Conservation (phyloP, 441 rosid species). For the Biscutella laevigata region DNA sequence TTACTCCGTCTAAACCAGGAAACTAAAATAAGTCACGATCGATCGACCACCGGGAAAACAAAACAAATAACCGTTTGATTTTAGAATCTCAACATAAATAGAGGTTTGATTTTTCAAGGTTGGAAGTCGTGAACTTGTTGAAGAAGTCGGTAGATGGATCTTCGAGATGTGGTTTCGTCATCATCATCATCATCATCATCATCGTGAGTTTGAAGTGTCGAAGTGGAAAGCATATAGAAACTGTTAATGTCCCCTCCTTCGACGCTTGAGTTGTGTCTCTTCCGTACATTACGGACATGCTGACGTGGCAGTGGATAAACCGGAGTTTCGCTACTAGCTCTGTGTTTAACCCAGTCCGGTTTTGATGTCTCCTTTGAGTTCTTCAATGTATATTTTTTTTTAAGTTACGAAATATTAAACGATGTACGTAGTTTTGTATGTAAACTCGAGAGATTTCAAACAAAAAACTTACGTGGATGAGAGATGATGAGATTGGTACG, state of each 20-base stretch:
- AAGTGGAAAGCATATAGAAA: conserved; percentile 32
- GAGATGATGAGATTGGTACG: conserved; percentile 55
- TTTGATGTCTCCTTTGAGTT: conserved; percentile 37
- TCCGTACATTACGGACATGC: conserved; percentile 52
- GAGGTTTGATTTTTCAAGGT: conserved; percentile 17
- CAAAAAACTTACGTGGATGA: conserved; percentile 44
- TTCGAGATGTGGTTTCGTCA: conserved; percentile 22
- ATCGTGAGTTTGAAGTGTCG: conserved; percentile 27
- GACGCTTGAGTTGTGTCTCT: conserved; percentile 62
- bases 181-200: too few species aligned
- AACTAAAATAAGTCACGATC: too few species aligned
- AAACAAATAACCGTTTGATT: conserved; percentile 2
- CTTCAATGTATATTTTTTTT: too few species aligned
- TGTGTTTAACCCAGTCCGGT: conserved; percentile 20
- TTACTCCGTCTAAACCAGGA: too few species aligned
- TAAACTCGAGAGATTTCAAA: too few species aligned
- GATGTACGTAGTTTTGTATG: too few species aligned
- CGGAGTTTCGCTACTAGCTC: conserved; percentile 25
- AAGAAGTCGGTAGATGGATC: conserved; percentile 45
- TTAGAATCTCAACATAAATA: not conserved
- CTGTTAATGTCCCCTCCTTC: conserved; percentile 37
- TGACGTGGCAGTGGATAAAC: conserved; percentile 29
- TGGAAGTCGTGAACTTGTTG: conserved; percentile 46
- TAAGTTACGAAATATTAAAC: too few species aligned
- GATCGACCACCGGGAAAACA: too few species aligned